These are phyloP conservation scores for Tribonema minus DNA, from an alignment of 108 stramenopile genomes.

Conservation along the genomic window DNA sequence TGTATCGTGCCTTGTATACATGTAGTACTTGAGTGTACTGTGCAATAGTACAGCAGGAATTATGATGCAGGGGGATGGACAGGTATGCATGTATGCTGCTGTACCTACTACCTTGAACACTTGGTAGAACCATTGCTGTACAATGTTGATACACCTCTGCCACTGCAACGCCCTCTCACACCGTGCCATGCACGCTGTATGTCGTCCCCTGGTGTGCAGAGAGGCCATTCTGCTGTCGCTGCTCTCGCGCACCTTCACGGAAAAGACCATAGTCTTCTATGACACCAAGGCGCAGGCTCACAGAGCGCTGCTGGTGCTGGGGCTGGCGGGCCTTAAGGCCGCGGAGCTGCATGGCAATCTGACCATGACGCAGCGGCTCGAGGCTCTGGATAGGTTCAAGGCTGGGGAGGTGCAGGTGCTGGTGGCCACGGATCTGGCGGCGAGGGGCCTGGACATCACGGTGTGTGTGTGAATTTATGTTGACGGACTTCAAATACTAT, in stretches of 20 bases:
- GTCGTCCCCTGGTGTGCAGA: too few relatives aligned
- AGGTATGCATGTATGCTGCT: too few relatives aligned
- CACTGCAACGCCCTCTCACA: too few relatives aligned
- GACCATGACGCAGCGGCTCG: constrained; percentile 73
- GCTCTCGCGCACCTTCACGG: constrained; percentile 68
- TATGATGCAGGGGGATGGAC: too few relatives aligned
- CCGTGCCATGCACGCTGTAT: too few relatives aligned
- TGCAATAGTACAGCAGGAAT: too few relatives aligned
- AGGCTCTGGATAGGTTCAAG: constrained; percentile 80
- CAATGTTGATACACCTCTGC: too few relatives aligned
- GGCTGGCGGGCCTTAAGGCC: constrained; percentile 49
- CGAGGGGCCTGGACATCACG: constrained; percentile 87
- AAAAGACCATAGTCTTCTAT: constrained; percentile 84
- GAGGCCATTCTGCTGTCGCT: constrained; percentile 70
- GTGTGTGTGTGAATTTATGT: not conserved
- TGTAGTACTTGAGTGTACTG: too few relatives aligned
- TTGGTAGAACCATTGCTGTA: too few relatives aligned
- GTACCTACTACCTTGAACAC: too few relatives aligned
- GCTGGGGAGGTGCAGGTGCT: constrained; percentile 81
- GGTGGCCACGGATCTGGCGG: constrained; percentile 94
- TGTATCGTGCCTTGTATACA: too few relatives aligned
- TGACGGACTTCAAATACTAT: not conserved
- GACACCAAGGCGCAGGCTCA: constrained; percentile 87
- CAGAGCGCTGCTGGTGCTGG: constrained; percentile 70
- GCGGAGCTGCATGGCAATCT: constrained; percentile 94